Percentiles rank a stretch among this genome's conserved stretches.
Evolutionary conservation across 345 rosid genomes (phyloP).

Genomic region (Eucalyptus albens): DNA sequence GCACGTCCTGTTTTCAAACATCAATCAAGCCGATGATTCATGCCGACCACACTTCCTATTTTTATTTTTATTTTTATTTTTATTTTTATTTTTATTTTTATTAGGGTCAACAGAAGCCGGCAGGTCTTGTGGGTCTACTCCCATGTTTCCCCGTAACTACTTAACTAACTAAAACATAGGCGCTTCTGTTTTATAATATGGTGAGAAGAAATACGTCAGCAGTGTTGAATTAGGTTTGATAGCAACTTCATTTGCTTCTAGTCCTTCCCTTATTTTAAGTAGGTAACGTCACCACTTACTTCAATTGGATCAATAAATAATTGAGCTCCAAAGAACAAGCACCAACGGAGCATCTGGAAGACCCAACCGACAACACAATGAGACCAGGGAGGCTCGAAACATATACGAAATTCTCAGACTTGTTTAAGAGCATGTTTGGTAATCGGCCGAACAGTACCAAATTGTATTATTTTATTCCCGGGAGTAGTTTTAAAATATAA

Average conservation of each 20-base stretch:
- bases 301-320: not conserved
- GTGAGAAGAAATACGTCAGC: not conserved
- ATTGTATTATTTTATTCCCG: too few species aligned
- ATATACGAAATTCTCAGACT: not conserved
- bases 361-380: not conserved
- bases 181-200: not conserved
- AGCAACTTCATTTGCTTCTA: not conserved
- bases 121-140: not conserved
- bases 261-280: not conserved
- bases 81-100: not conserved
- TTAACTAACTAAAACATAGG: not conserved
- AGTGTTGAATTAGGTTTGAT: not conserved
- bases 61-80: not conserved
- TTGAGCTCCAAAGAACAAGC: not conserved
- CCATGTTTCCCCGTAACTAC: not conserved
- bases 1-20: not conserved
- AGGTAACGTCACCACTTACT: not conserved
- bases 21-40: not conserved
- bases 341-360: not conserved
- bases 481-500: accelerated
- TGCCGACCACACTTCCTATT: not conserved
- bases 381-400: not conserved
- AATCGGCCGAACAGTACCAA: too few species aligned
- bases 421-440: not conserved
- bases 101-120: not conserved